These are phyloP conservation scores for Pyrus hybrid DNA, from an alignment of 331 rosid species.

Conservation along the genomic window DNA sequence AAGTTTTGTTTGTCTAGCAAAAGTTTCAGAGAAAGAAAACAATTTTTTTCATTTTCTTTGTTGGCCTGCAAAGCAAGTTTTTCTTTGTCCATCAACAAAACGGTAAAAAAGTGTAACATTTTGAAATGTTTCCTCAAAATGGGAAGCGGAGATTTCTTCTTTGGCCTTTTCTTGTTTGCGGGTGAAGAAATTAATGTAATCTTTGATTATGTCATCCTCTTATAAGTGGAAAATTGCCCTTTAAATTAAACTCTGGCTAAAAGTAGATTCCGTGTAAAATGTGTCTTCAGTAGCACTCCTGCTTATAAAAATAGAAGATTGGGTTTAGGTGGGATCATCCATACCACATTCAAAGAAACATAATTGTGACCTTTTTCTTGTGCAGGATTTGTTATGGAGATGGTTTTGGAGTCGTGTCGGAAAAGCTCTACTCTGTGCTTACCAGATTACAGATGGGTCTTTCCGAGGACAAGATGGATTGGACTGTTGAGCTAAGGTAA, in stretches of 20 bases:
- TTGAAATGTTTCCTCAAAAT: background rate
- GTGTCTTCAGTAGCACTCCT: background rate
- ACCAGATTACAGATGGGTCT: constrained; percentile 83
- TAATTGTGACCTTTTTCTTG: background rate
- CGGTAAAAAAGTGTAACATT: background rate
- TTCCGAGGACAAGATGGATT: constrained; percentile 55
- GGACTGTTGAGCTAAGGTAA: constrained; percentile 66
- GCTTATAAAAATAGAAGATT: background rate
- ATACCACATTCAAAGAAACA: background rate
- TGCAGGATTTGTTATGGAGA: constrained; percentile 49
- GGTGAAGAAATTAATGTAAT: no score
- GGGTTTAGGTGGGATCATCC: background rate
- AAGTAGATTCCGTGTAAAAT: no score
- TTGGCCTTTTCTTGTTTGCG: no score
- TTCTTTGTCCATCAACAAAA: constrained; percentile 8
- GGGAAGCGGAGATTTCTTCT: background rate
- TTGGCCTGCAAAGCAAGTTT: no score
- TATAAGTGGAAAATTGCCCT: no score
- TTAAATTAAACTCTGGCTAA: no score
- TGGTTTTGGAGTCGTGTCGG: constrained; percentile 51
- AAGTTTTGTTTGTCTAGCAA: no score
- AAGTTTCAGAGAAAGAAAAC: no score
- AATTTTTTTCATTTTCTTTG: no score
- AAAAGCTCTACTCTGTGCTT: constrained; percentile 56
- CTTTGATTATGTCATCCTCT: no score